A percentile compares a stretch with the other conserved stretches of the same genome.
Conservation (phyloP, 1,284 basidiomycete species). For the Ceratobasidium sp. region DNA sequence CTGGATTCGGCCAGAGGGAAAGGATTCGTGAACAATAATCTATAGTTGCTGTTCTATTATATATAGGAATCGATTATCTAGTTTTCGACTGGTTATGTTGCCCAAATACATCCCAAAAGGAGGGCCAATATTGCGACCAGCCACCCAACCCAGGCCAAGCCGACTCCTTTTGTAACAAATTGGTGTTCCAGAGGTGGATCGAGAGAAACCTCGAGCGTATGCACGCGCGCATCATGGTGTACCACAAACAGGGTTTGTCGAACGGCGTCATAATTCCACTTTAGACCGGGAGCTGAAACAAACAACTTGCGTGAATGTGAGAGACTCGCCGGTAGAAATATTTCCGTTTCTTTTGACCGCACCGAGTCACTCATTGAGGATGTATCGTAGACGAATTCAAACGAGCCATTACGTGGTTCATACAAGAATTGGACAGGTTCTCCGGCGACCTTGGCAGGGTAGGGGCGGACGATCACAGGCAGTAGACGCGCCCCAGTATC, state of each 20-base stretch:
- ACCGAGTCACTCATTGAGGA: conserved; percentile 60
- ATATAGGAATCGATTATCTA: no score
- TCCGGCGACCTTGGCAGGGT: conserved; percentile 82
- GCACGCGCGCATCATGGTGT: conserved; percentile 60
- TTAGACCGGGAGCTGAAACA: conserved; percentile 66
- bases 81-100: background rate
- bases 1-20: no score
- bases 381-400: conserved; percentile 73
- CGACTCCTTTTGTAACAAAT: conserved; percentile 9
- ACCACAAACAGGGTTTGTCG: conserved; percentile 78
- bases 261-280: conserved; percentile 65
- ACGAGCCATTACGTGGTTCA: conserved; percentile 75
- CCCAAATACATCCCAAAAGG: background rate
- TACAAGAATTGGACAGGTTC: conserved; percentile 76
- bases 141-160: conserved; percentile 6
- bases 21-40: no score
- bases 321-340: conserved; percentile 78
- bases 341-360: conserved; percentile 75
- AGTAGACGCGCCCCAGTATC: conserved; percentile 88
- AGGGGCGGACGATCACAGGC: conserved; percentile 80
- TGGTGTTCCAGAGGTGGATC: conserved; percentile 63
- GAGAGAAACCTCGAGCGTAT: conserved; percentile 68
- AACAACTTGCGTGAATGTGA: conserved; percentile 69
- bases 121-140: conserved; percentile 13
- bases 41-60: no score